Percentiles rank a stretch among this genome's conserved stretches.
These are phyloP conservation scores for Curvularia hawaiiensis DNA, from an alignment of 2,329 filamentous ascomycete species.

Conservation along the genomic window DNA sequence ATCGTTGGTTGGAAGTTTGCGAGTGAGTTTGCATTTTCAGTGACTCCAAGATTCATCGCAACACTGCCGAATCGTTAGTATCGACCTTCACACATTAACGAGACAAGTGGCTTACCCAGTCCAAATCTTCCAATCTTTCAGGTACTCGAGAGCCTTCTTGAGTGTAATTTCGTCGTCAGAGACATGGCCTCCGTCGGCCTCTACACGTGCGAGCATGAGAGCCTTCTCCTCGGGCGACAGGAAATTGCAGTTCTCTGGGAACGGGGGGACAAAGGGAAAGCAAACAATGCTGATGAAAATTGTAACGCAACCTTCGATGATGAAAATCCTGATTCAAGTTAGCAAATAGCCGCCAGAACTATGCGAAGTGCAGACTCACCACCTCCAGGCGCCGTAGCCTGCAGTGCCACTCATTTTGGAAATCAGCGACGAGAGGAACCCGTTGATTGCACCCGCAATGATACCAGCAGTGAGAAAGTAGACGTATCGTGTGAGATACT, in stretches of 20 bases:
- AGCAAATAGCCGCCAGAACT: neutral
- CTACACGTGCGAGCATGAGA: conserved; percentile 59
- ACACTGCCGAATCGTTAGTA: conserved; percentile 20
- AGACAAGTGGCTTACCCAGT: conserved; percentile 55
- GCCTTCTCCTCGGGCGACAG: conserved; percentile 57
- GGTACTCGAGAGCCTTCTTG: conserved; percentile 47
- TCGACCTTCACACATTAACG: neutral
- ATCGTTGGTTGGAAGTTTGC: conserved; percentile 45
- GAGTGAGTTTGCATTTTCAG: conserved; percentile 41
- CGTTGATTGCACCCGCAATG: conserved; percentile 62
- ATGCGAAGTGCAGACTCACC: conserved; percentile 23
- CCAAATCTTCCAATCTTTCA: conserved; percentile 64
- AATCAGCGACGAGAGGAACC: conserved; percentile 56
- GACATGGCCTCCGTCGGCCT: conserved; percentile 53
- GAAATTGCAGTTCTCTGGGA: conserved; percentile 55
- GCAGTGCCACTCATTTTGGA: conserved; percentile 35
- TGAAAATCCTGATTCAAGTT: conserved; percentile 56
- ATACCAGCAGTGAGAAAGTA: conserved; percentile 60
- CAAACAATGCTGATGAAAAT: conserved; percentile 53
- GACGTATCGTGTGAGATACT: conserved; percentile 58
- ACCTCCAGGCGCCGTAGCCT: conserved; percentile 35
- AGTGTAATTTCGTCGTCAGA: conserved; percentile 54
- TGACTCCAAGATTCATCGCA: conserved; percentile 36
- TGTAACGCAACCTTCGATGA: conserved; percentile 64
- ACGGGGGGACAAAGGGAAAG: conserved; percentile 57